Evolutionary conservation across 805 yeast genomes (phyloP), one percentile per base, ranked within the genome.

Genomic region (Cyberlindnera euphorbiae): DNA sequence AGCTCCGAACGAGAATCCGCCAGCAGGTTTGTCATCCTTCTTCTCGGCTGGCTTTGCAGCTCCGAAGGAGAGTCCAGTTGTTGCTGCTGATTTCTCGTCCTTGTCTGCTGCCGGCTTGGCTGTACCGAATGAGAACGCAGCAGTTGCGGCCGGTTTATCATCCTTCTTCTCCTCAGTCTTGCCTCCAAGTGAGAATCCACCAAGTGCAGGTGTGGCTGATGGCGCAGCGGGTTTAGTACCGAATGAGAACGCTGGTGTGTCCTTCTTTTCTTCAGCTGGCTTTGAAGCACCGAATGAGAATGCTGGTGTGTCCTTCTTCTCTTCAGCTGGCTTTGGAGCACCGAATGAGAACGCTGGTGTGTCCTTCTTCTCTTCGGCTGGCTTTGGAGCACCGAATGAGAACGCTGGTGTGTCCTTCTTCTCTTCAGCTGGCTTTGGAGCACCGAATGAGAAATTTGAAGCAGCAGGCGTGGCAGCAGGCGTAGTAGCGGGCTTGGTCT

Each of bases 361-460:
- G 49, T 6, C 37, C 36, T 11, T 43, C 22, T 24, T 30, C 35
- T 17, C 44, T 10, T 40, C 36, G n/a, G 32, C 42, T 15, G 38
- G 8, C 27, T 38, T 32, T 13, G 34, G 32, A 18, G 28, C 17
- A 26, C 30, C 30, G 12, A 28, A 28, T 17, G 30, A 16, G 13
- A 28, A 17, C 16, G 28, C 17, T 26, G 26, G 26, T 7, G 31
- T 30, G 8, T 42, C 44, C 4, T 46, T 50, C 5, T 39, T 46
- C 35, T 51, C 17, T 6, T 26, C 31, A n/a, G 26, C 28, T 16
- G 34, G 17, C 17, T 30, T 30, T 8, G 23, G 41, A 26, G 25
- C 43, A 25, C 64, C 66, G 36, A 61, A 54, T 4, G 58, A 44
- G 35, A 59, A 51, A 4, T 42, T 45, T 15, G 28, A 36, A 15